Evolutionary conservation across 2,329 filamentous ascomycete genomes (phyloP).

Genomic region (Amesomyces nigricolor): DNA sequence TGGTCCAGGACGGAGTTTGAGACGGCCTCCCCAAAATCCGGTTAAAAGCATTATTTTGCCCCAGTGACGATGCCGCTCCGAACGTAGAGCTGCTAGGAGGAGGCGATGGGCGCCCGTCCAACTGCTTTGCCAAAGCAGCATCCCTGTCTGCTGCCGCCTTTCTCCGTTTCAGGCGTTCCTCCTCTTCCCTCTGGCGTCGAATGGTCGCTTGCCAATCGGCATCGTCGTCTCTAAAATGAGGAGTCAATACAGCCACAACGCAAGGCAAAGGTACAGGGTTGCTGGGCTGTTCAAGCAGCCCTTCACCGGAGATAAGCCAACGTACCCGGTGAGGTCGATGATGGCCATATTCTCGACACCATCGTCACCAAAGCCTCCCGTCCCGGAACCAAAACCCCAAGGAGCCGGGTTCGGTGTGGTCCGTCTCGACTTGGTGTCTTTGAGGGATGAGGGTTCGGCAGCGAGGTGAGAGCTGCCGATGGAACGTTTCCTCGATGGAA

Average conservation of each 20-base stretch:
- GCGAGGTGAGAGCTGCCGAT: conserved; percentile 26
- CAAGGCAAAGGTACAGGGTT: not conserved
- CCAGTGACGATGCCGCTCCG: conserved; percentile 3
- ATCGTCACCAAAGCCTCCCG: conserved; percentile 2
- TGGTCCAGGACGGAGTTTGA: conserved; percentile 1
- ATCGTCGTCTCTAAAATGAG: conserved; percentile 22
- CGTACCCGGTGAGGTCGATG: conserved; percentile 30
- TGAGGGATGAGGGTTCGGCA: conserved; percentile 1
- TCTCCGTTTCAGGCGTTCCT: conserved; percentile 35
- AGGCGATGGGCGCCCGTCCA: conserved; percentile 7
- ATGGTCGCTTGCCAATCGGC: conserved; percentile 21
- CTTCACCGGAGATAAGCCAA: not conserved
- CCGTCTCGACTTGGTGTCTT: conserved; percentile 32
- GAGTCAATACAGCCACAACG: not conserved
- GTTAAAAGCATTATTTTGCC: conserved; percentile 21
- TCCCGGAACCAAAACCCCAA: not conserved
- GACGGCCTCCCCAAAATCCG: conserved; percentile 18
- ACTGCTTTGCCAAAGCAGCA: conserved; percentile 20
- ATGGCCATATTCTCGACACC: conserved; percentile 12
- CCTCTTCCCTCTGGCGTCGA: conserved; percentile 31
- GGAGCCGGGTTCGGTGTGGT: conserved; percentile 22
- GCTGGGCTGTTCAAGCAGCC: not conserved
- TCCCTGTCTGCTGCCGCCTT: conserved; percentile 34
- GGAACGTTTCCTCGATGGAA: conserved; percentile 27
- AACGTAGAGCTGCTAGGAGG: not conserved